These are phyloP conservation scores for Polychytrium aggregatum DNA, from an alignment of 192 early-diverging fungal genomes.

Conservation along the genomic window DNA sequence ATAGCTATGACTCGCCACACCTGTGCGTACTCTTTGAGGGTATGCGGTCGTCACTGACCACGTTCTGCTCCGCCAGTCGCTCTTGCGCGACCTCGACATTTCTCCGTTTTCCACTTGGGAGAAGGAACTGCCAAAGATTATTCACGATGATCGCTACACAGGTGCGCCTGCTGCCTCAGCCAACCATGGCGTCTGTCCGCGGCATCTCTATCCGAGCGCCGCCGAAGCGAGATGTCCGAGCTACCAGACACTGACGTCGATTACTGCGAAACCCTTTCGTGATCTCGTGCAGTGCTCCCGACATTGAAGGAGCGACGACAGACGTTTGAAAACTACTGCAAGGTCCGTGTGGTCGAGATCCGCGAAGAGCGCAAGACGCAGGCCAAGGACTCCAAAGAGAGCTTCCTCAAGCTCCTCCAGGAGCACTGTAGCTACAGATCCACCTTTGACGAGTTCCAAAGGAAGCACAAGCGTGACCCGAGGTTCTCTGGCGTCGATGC, in stretches of 20 bases:
- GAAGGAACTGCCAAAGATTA: conserved; percentile 54
- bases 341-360: conserved; percentile 42
- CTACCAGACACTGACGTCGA: too few species aligned
- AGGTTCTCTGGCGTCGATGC: conserved; percentile 45
- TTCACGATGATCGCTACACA: conserved; percentile 47
- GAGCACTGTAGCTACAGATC: conserved; percentile 37
- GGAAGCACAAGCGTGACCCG: conserved; percentile 55
- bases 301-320: conserved; percentile 44
- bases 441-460: conserved; percentile 62
- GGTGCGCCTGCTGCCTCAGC: too few species aligned
- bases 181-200: too few species aligned
- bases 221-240: too few species aligned
- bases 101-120: conserved; percentile 70
- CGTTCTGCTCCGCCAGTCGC: too few species aligned
- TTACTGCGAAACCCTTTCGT: too few species aligned
- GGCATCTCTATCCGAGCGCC: too few species aligned
- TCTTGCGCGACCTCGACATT: conserved; percentile 58
- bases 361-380: conserved; percentile 27
- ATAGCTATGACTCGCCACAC: too few species aligned
- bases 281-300: conserved; percentile 17
- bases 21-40: too few species aligned
- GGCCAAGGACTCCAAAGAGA: conserved; percentile 33
- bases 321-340: conserved; percentile 66
- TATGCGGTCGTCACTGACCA: too few species aligned
- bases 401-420: conserved; percentile 46